Evolutionary conservation across 2,329 filamentous ascomycete genomes (phyloP).

Genomic region (Botrytis hyacinthi): DNA sequence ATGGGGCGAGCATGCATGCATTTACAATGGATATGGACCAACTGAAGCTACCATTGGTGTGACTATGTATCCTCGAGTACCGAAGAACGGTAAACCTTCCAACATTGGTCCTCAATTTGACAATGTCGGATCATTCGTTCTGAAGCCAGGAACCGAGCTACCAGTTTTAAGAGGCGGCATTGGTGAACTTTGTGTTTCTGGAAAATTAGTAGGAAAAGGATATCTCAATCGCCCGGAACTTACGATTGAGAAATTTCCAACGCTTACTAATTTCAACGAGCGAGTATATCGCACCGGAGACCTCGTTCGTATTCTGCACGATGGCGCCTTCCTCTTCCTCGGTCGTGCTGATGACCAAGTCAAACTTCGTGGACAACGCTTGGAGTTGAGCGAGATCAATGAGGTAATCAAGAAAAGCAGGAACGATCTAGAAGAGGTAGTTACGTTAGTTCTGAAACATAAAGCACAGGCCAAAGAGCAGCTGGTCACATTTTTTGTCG

Average conservation of each 20-base stretch:
- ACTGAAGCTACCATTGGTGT: constrained; percentile 92
- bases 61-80: constrained; percentile 84
- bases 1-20: constrained; percentile 77
- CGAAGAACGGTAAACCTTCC: constrained; percentile 71
- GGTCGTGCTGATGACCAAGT: constrained; percentile 89
- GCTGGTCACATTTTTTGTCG: constrained; percentile 72
- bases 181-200: constrained; percentile 86
- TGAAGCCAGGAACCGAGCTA: constrained; percentile 64
- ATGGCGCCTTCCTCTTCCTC: constrained; percentile 82
- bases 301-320: constrained; percentile 74
- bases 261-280: constrained; percentile 53
- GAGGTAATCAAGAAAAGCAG: constrained; percentile 69
- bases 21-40: constrained; percentile 91
- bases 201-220: constrained; percentile 82
- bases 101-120: constrained; percentile 87
- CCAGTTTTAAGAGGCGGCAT: constrained; percentile 76
- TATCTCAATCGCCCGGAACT: constrained; percentile 81
- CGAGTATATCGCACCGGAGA: constrained; percentile 86
- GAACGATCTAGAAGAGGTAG: constrained; percentile 61
- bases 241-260: constrained; percentile 73
- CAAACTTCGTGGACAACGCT: constrained; percentile 82
- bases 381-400: constrained; percentile 91
- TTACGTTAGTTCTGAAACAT: constrained; percentile 72
- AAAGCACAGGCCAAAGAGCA: constrained; percentile 74
- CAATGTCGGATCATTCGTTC: constrained; percentile 82